phyloP scores from a whole-genome alignment of 208 protist species.

The Phytomonas sp. region DNA sequence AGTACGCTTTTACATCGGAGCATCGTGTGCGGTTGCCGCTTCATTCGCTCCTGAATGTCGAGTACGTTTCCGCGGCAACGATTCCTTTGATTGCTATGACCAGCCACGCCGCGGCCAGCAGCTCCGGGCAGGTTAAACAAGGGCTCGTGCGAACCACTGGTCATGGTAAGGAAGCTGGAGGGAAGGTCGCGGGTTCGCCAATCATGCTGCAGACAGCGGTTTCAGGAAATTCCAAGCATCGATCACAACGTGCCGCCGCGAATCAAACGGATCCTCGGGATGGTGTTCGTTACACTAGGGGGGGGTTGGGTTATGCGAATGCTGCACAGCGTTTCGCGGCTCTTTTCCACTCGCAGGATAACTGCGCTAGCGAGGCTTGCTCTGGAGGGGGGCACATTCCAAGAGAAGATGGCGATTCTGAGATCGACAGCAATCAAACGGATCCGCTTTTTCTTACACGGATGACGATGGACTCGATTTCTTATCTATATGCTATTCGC shows the following conservation, averaged over 20 bases:
- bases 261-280: neutral
- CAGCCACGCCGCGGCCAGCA: neutral
- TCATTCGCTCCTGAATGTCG: constrained; percentile 62
- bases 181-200: neutral
- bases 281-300: neutral
- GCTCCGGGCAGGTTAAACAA: too few species aligned
- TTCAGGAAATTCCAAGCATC: neutral
- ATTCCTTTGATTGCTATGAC: constrained; percentile 14
- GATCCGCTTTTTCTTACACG: too few species aligned
- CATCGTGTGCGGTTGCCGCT: constrained; percentile 42
- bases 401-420: too few species aligned
- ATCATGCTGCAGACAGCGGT: neutral
- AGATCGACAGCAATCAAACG: too few species aligned
- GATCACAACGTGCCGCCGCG: constrained; percentile 7
- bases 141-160: too few species aligned
- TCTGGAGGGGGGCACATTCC: too few species aligned
- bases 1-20: constrained; percentile 12
- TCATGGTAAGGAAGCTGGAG: too few species aligned
- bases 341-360: neutral
- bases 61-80: constrained; percentile 73
- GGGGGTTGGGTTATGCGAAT: neutral
- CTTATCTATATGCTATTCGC: too few species aligned
- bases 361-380: too few species aligned
- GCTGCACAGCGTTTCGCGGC: neutral
- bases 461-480: too few species aligned